Base-by-base conservation (phyloP, 371 early-diverging fungal genomes). In the Mortierella sp. region DNA sequence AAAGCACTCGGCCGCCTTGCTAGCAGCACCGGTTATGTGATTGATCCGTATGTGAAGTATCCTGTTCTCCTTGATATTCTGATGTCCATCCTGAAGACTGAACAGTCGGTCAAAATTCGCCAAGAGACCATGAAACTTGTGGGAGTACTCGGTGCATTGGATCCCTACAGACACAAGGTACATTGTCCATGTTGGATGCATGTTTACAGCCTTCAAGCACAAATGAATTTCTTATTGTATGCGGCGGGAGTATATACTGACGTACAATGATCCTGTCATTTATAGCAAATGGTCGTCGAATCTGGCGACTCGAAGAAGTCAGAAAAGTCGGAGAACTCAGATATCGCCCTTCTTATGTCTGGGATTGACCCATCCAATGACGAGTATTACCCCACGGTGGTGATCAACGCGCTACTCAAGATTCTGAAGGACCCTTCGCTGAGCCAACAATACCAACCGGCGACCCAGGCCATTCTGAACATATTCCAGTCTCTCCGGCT, bases 111-210 rank as follows among this genome's bases (percentile, higher is more conserved):
- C 14, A 79, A 79, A 3, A 91, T 97, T 26, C 85, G 97, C 24
- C 82, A 89, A 27, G 96, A 97, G 69, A 92, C 94, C 0, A 91
- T 97, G 37, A 95, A 93, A 56, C 79, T 94, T 14, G 86, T 99
- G 68, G 99, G 99, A 64, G 93, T 95, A 21, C 81, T 99, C 5
- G 99, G 99, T 43, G 99, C 99, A 1, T 75, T 99, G 39, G 98
- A 97, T 85, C 98, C 99, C 17, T 96, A 96, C 79, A 82, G 87
- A 51, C 93, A 95, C 80, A 95, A 93, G 60, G 75, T 75, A 56
- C 24, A n/a, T 50, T 7, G 50, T 1, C 4, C 15, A 17, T 42
- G 34, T 2, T n/a, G 0, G n/a, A n/a, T n/a, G n/a, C n/a, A n/a
- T n/a, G n/a, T n/a, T n/a, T n/a, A n/a, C n/a, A n/a, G n/a, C n/a